Base-by-base conservation (phyloP, 345 rosid species). In the Brassica cretica region DNA sequence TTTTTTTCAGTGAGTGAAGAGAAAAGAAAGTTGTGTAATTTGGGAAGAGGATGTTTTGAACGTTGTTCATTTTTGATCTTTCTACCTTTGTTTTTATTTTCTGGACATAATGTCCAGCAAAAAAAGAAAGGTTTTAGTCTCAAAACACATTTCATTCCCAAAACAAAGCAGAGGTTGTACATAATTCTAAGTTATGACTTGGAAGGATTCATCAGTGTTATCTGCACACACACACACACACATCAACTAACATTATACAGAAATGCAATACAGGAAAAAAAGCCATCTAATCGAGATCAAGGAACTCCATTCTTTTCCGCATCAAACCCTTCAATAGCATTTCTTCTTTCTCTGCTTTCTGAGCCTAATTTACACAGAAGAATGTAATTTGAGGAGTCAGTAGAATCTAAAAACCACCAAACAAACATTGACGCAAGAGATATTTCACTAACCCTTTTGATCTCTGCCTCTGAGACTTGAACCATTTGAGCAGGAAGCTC, bases 401-500 rank as follows among this genome's bases (percentile, higher is more conserved):
- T 32, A 24, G 21, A 58, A 44, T 55, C 30, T 68, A 63, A 63
- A 33, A 44, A 58, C 64, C 71, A 73, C 97, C 39, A 92, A 12
- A 46, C 55, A 46, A 3, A 49, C 18, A 60, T 51, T 21, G 37
- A 51, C 64, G 44, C 59, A 39, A 56, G 15, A 41, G 56, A 56
- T 2, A 46, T 32, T 25, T 49, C 14, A 77, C 85, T 68, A 68
- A 84, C 91, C 84, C 85, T 80, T 76, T 82, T 88, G 11, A 89
- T 88, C 75, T 87, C 93, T 46, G 81, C 81, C 61, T 64, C 85
- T 5, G 91, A 80, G 39, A 89, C 91, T 69, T 78, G 75, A 60
- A 84, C 68, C 91, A 89, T 86, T 32, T 84, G 87, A 16, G 89
- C 73, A 37, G 93, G 93, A 83, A 88, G 93, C 85, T 89, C 91